Conservation (phyloP, 148 eudicot species). For the Rhododendron kiyosumense region DNA sequence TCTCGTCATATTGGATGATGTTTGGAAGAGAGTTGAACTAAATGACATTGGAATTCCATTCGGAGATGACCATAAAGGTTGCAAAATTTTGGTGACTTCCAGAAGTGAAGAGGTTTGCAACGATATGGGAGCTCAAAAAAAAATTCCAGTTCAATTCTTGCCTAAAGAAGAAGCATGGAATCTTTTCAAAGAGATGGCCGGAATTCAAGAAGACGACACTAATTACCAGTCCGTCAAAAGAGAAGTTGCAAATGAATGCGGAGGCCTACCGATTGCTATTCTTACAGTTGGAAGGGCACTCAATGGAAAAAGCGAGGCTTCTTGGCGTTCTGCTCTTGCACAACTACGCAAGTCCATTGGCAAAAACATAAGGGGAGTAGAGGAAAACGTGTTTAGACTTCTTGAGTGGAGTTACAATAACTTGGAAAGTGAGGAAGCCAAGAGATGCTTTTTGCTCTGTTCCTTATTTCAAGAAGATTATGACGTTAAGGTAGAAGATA, state of each 20-base stretch:
- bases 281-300: neutral
- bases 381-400: neutral
- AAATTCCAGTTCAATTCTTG: no score
- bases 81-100: no score
- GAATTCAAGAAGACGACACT: neutral
- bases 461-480: constrained; percentile 9
- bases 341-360: neutral
- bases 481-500: neutral
- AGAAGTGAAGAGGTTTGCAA: no score
- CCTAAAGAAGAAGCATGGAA: no score
- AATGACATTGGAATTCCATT: no score
- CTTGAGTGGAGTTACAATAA: neutral
- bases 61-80: no score
- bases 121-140: no score
- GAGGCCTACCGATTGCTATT: constrained; percentile 13
- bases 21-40: no score
- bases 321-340: constrained; percentile 6
- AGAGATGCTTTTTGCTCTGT: neutral
- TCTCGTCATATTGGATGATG: no score
- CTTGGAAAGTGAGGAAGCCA: neutral
- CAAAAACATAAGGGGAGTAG: neutral
- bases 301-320: neutral
- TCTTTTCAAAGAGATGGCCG: constrained; percentile 18
- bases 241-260: constrained; percentile 6
- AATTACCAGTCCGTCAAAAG: neutral